These are phyloP conservation scores for Dendrocalamus latiflorus DNA, from an alignment of 202 grass and related monocot genomes.

Conservation along the genomic window DNA sequence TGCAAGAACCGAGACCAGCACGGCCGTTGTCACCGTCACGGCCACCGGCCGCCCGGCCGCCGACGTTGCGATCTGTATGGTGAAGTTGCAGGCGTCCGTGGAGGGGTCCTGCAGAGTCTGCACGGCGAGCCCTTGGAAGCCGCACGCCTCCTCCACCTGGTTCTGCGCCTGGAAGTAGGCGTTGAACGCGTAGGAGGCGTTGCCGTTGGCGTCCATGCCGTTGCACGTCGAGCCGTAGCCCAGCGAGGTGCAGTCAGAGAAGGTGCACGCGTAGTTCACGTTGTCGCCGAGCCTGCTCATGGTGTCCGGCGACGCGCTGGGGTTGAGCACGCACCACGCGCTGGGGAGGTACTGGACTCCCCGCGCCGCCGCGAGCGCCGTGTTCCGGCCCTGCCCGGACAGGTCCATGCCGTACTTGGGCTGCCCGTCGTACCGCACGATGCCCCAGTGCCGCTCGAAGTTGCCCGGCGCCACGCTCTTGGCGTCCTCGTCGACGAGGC, in stretches of 20 bases:
- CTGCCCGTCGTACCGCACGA: conserved; percentile 66
- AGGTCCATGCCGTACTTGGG: conserved; percentile 76
- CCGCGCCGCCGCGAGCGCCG: conserved; percentile 42
- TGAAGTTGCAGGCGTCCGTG: conserved; percentile 57
- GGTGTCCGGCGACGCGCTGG: neutral
- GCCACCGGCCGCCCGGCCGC: neutral
- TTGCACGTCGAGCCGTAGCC: conserved; percentile 65
- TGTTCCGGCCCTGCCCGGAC: conserved; percentile 42
- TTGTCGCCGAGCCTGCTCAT: conserved; percentile 37
- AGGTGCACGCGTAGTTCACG: conserved; percentile 56
- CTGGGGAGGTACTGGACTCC: conserved; percentile 46
- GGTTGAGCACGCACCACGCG: conserved; percentile 66
- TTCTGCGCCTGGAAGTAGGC: conserved; percentile 68
- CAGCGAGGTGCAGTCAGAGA: conserved; percentile 69
- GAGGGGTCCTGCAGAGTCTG: conserved; percentile 53
- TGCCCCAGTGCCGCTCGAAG: conserved; percentile 91
- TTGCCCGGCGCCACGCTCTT: conserved; percentile 67
- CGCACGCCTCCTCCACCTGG: conserved; percentile 57
- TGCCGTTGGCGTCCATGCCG: conserved; percentile 58
- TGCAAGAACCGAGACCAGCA: conserved; percentile 7
- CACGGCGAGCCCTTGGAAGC: conserved; percentile 65
- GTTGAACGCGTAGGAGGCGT: conserved; percentile 89
- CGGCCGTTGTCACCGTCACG: neutral
- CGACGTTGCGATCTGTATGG: conserved; percentile 48
- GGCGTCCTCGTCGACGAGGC: conserved; percentile 54